Base-by-base conservation (phyloP, 2,329 filamentous ascomycete genomes). In the Ascosphaera apis region DNA sequence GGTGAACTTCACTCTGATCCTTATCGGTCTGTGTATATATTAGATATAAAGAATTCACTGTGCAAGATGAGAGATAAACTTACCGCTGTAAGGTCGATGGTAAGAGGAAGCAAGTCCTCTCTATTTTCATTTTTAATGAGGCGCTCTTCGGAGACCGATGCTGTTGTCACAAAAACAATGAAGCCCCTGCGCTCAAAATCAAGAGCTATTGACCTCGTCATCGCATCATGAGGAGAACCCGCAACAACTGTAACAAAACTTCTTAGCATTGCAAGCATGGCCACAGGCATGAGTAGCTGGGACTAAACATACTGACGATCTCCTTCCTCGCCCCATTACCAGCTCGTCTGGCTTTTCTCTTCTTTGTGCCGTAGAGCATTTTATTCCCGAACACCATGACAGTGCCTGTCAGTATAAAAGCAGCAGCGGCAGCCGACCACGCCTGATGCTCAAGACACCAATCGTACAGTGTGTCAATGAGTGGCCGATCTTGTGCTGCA, bases 111-210 rank as follows among this genome's bases (percentile, higher is more conserved):
- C 43, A 95, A 76, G 50, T 95, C 88, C 4, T 72, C 65, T 41
- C 82, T 67, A n/a, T 73, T 67, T 52, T 91, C 69, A 40, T 70
- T 67, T 40, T 80, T 70, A 11, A 95, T 73, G 42, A 77, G 60
- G 25, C 74, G 65, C 53, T 95, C 83, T 45, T 95, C 86, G 47
- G 92, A 80, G 40, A 73, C 60, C n/a, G 72, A 81, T 43, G 72
- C 76, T 47, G 83, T 86, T 1, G 91, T 79, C 40, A 98, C 65
- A 53, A 83, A 98, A 38, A 95, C 81, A 41, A 95, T 79, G 53
- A 91, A 95, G 3, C 88, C 88, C 43, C 83, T 72, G 40, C 83
- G 67, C 57, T 95, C 88, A 44, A 98, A 63, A 50, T 98, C 88
- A 34, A 84, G 58, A 2, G 82, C 73, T 37, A 95, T 62, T 8